Percentiles rank a stretch among this genome's conserved stretches.
Conservation (phyloP, 306 rosid genomes). For the Trifolium pratense region DNA sequence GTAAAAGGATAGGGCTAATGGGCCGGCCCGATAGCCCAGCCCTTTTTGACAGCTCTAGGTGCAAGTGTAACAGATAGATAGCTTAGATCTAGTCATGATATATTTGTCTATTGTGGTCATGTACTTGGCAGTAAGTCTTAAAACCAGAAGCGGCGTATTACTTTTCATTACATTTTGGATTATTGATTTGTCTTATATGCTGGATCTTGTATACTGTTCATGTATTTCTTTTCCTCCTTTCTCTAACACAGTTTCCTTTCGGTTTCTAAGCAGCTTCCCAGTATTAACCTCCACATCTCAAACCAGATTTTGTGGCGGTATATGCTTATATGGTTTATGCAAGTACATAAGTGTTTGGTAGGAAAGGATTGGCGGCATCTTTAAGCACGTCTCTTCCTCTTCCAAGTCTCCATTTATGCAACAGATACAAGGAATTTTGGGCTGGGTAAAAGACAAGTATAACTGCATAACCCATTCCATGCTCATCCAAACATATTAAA, state of each 20-base stretch:
- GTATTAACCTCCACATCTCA: slow-evolving; percentile 16
- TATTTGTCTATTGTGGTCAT: slow-evolving; percentile 21
- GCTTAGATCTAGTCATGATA: slow-evolving; percentile 25
- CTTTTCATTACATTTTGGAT: slow-evolving; percentile 16
- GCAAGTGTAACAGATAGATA: slow-evolving; percentile 1
- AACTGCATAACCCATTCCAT: no score
- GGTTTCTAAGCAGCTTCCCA: slow-evolving; percentile 2
- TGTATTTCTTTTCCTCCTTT: slow-evolving; percentile 8
- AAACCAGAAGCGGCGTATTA: slow-evolving; percentile 10
- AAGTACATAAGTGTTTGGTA: slow-evolving; percentile 2
- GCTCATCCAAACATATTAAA: no score
- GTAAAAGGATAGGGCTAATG: no score
- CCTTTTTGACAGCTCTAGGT: no score
- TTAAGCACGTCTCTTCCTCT: background rate
- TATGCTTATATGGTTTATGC: background rate
- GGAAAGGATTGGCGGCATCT: slow-evolving; percentile 6
- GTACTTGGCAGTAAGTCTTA: slow-evolving; percentile 22
- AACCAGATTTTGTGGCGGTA: background rate
- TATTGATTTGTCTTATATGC: background rate
- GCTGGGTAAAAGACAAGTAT: no score
- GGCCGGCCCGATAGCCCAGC: no score
- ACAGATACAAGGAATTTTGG: no score
- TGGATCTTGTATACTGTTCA: background rate
- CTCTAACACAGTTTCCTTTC: slow-evolving; percentile 11
- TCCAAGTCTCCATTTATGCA: background rate